A percentile compares a stretch with the other conserved stretches of the same genome.
phyloP scores from a whole-genome alignment of 2,329 filamentous ascomycete genomes.

The Zalaria sp. region DNA sequence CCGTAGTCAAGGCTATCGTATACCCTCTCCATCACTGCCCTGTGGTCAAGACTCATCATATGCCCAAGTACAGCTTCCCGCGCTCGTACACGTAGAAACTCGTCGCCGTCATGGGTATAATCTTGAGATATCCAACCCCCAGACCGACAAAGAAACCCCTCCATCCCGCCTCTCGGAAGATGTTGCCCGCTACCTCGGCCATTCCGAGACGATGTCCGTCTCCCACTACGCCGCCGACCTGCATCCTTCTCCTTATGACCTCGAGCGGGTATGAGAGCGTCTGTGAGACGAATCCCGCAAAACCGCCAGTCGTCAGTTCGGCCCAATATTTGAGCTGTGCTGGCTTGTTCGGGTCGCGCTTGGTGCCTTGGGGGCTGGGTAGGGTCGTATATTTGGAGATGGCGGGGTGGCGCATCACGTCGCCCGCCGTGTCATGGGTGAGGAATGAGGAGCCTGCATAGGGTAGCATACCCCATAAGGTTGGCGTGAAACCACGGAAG shows the following conservation, averaged over 20 bases:
- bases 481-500: constrained; percentile 85
- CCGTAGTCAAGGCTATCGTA: too few species aligned
- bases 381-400: constrained; percentile 64
- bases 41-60: constrained; percentile 13
- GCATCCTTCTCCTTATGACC: constrained; percentile 84
- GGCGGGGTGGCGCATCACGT: constrained; percentile 57
- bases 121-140: constrained; percentile 89
- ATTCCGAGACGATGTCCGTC: constrained; percentile 72
- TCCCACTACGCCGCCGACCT: constrained; percentile 86
- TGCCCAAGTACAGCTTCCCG: constrained; percentile 42
- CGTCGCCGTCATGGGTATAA: constrained; percentile 74
- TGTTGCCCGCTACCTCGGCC: constrained; percentile 60
- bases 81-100: constrained; percentile 56
- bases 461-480: constrained; percentile 85
- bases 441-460: constrained; percentile 95
- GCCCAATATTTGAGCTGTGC: constrained; percentile 72
- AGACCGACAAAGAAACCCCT: constrained; percentile 84
- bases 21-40: too few species aligned
- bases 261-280: constrained; percentile 89
- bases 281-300: constrained; percentile 81
- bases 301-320: constrained; percentile 68
- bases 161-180: constrained; percentile 61
- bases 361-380: constrained; percentile 28
- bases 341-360: constrained; percentile 38
- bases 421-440: constrained; percentile 80